phyloP scores from a whole-genome alignment of 2,329 filamentous ascomycete species.

The Colletotrichum plurivorum region DNA sequence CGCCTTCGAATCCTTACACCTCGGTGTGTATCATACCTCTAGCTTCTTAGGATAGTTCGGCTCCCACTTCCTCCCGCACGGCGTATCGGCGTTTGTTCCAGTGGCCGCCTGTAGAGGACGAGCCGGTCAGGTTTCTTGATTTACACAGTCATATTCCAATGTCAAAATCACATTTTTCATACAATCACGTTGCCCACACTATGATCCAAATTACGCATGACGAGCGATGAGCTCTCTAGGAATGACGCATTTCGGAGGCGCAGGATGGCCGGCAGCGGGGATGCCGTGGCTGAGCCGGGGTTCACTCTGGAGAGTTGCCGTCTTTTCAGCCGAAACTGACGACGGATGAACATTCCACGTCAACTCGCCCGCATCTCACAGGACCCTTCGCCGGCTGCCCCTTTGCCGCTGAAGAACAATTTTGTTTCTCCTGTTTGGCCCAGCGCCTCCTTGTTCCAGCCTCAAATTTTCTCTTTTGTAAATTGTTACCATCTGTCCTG shows the following conservation, averaged over 20 bases:
- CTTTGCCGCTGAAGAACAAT: constrained; percentile 1
- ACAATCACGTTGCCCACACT: neutral
- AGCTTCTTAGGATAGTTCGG: constrained; percentile 38
- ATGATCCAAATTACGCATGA: no score
- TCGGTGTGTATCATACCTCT: constrained; percentile 33
- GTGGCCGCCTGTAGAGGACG: constrained; percentile 27
- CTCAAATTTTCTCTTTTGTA: neutral
- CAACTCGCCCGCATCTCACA: constrained; percentile 8
- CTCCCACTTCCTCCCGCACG: constrained; percentile 30
- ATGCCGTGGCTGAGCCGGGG: constrained; percentile 3
- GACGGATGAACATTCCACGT: constrained; percentile 30
- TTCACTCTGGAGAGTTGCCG: constrained; percentile 17
- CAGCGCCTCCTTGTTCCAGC: constrained; percentile 23
- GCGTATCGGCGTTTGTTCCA: constrained; percentile 39
- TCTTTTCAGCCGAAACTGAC: constrained; percentile 30
- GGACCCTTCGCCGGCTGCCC: constrained; percentile 9
- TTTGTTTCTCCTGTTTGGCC: constrained; percentile 8
- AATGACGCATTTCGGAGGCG: neutral
- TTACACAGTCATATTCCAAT: neutral
- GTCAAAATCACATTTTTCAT: constrained; percentile 6
- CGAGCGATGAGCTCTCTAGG: no score
- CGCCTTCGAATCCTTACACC: constrained; percentile 14
- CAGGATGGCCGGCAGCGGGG: constrained; percentile 15
- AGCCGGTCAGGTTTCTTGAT: constrained; percentile 9
- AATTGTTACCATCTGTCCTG: neutral